phyloP scores from a whole-genome alignment of 2,329 filamentous ascomycete genomes.

The Aspergillus caelatus region DNA sequence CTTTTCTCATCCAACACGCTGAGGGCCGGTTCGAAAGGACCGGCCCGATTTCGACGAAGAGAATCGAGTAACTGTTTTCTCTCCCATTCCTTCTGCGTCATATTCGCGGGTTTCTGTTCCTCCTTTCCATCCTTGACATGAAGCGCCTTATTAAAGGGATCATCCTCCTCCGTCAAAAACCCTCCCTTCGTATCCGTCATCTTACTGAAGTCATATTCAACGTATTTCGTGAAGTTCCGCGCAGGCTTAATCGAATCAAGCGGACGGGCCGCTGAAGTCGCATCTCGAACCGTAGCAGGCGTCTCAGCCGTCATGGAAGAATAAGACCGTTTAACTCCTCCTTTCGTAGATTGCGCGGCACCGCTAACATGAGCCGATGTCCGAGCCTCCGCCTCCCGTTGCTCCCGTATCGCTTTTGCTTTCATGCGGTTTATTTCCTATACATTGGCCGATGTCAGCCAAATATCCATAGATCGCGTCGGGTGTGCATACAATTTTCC shows the following conservation, averaged over 20 bases:
- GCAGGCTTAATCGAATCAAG: slow-evolving; percentile 68
- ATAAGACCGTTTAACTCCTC: slow-evolving; percentile 74
- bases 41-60: slow-evolving; percentile 72
- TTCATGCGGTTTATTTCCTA: slow-evolving; percentile 86
- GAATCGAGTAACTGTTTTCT: slow-evolving; percentile 73
- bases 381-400: slow-evolving; percentile 65
- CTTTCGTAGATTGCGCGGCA: slow-evolving; percentile 52
- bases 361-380: slow-evolving; percentile 38
- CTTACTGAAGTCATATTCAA: slow-evolving; percentile 96
- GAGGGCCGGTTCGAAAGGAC: slow-evolving; percentile 87
- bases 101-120: slow-evolving; percentile 76
- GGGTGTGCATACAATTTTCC: slow-evolving; percentile 53
- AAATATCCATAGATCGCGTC: neutral
- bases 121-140: slow-evolving; percentile 55
- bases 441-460: slow-evolving; percentile 14
- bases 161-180: slow-evolving; percentile 87
- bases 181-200: slow-evolving; percentile 99
- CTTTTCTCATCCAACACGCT: slow-evolving; percentile 68
- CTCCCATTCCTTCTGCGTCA: slow-evolving; percentile 93
- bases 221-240: slow-evolving; percentile 87
- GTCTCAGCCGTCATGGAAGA: slow-evolving; percentile 60
- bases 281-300: slow-evolving; percentile 68
- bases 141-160: slow-evolving; percentile 82
- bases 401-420: slow-evolving; percentile 82
- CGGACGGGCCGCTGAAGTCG: slow-evolving; percentile 40